These are phyloP conservation scores for Eucalyptus tenuipes DNA, from an alignment of 345 rosid species.

Conservation along the genomic window DNA sequence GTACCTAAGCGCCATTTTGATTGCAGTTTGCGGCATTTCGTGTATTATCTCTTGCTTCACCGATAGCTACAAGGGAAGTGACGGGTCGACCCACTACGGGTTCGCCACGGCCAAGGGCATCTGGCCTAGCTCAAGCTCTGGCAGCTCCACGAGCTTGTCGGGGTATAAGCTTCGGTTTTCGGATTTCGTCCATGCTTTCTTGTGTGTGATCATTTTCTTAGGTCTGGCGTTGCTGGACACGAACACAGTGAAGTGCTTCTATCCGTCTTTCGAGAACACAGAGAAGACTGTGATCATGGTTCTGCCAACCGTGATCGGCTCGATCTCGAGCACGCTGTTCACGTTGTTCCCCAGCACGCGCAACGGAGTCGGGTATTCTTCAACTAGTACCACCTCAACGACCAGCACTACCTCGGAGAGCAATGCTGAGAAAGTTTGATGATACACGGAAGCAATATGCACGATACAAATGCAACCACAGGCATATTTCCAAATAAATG, in stretches of 20 bases:
- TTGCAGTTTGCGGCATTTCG: conserved; percentile 47
- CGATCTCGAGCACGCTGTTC: conserved; percentile 29
- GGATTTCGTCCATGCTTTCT: conserved; percentile 54
- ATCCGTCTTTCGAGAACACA: conserved; percentile 43
- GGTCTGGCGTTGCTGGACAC: conserved; percentile 45
- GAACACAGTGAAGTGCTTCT: conserved; percentile 51
- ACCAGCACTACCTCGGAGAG: background rate
- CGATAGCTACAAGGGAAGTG: conserved; percentile 45
- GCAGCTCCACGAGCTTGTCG: conserved; percentile 16
- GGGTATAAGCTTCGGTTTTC: conserved; percentile 33
- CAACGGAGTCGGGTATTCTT: conserved; percentile 71
- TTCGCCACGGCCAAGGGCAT: conserved; percentile 44
- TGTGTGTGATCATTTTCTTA: conserved; percentile 36
- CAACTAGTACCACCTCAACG: background rate
- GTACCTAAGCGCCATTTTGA: conserved; percentile 34
- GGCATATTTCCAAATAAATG: background rate
- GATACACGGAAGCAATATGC: background rate
- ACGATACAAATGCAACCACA: background rate
- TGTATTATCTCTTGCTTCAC: conserved; percentile 62
- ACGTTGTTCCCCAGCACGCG: conserved; percentile 58
- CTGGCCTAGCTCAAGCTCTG: conserved; percentile 33
- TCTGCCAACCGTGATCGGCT: conserved; percentile 62
- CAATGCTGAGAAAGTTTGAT: background rate
- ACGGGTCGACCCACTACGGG: conserved; percentile 44
- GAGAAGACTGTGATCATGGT: conserved; percentile 41